Evolutionary conservation across 257 asterid species (phyloP).

Genomic region (Henckelia pumila): DNA sequence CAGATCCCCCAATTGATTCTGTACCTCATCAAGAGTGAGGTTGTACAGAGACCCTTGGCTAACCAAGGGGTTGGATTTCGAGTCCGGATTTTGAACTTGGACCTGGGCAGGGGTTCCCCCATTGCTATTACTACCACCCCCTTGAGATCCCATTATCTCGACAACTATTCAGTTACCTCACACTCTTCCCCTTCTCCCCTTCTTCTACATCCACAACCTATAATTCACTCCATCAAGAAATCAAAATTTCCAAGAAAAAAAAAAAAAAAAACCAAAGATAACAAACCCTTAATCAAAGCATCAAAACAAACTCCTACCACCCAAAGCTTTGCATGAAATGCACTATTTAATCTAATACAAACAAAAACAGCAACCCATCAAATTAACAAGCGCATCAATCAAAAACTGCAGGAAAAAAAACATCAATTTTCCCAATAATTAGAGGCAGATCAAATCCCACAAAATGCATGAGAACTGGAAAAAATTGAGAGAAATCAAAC

Average conservation of each 20-base stretch:
- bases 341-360: conserved; percentile 29
- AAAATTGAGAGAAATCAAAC: background rate
- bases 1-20: conserved; percentile 71
- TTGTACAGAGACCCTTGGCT: conserved; percentile 75
- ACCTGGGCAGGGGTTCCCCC: conserved; percentile 31
- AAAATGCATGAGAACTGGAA: conserved; percentile 32
- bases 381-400: conserved; percentile 25
- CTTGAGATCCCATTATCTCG: conserved; percentile 76
- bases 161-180: conserved; percentile 30
- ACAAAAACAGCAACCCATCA: conserved; percentile 20
- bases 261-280: background rate
- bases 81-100: conserved; percentile 40
- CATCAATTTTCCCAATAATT: conserved; percentile 10
- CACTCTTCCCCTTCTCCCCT: conserved; percentile 10
- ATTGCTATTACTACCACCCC: conserved; percentile 44
- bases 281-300: conserved; percentile 23
- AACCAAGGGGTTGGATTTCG: conserved; percentile 39
- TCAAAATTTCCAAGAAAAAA: conserved; percentile 15
- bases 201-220: conserved; percentile 19
- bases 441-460: conserved; percentile 32
- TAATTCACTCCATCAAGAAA: conserved; percentile 25
- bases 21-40: conserved; percentile 94
- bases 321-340: conserved; percentile 32
- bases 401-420: conserved; percentile 30
- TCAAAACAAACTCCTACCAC: conserved; percentile 26